These are phyloP conservation scores for Aureobasidium sp. DNA, from an alignment of 2,329 filamentous ascomycete species.

Conservation along the genomic window DNA sequence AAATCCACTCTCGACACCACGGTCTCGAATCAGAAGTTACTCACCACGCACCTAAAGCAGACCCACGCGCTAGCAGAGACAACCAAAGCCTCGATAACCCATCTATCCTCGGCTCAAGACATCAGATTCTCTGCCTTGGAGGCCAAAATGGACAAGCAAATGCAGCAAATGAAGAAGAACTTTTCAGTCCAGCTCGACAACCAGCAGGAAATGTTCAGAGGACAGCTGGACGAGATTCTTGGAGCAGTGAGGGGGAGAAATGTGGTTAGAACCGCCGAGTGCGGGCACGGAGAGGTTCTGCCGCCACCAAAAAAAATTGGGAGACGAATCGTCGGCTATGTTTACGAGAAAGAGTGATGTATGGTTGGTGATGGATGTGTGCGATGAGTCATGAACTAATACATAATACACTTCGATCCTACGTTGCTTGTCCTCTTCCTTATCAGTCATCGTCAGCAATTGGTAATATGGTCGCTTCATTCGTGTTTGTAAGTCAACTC, in stretches of 20 bases:
- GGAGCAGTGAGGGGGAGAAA: background rate
- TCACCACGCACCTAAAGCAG: background rate
- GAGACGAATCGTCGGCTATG: constrained; percentile 17
- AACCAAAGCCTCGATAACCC: background rate
- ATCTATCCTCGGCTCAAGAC: background rate
- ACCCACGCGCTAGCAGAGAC: background rate
- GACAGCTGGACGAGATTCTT: background rate
- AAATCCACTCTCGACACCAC: background rate
- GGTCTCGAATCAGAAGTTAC: background rate
- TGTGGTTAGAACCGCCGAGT: constrained; percentile 1
- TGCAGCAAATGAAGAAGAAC: background rate
- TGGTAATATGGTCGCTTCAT: background rate
- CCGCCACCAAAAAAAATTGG: constrained; percentile 19
- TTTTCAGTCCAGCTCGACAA: background rate
- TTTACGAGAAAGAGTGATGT: constrained; percentile 14
- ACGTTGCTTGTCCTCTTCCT: background rate
- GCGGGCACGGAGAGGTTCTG: constrained; percentile 16
- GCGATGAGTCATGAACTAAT: background rate
- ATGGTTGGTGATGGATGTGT: background rate
- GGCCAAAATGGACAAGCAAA: background rate
- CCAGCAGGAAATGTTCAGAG: background rate
- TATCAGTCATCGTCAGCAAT: background rate
- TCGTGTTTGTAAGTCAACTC: background rate
- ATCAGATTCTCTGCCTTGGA: background rate
- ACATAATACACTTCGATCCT: background rate